Evolutionary conservation across 2,329 filamentous ascomycete genomes (phyloP).

Genomic region (Teratosphaeria viscida): DNA sequence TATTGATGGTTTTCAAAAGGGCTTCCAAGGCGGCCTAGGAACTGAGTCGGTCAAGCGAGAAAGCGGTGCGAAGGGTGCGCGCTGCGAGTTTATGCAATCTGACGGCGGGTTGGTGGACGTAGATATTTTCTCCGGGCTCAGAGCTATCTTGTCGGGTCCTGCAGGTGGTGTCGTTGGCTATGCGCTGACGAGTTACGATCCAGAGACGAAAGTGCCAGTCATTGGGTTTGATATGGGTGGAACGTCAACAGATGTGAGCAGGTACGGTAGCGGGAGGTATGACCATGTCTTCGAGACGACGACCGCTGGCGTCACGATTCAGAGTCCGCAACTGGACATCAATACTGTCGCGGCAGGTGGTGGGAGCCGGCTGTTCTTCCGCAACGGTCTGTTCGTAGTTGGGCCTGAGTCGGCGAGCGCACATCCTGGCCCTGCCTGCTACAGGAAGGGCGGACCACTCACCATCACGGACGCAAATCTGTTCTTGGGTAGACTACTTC

Average conservation of each 20-base stretch:
- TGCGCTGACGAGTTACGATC: slow-evolving; percentile 81
- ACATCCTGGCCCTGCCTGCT: slow-evolving; percentile 82
- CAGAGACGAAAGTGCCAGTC: slow-evolving; percentile 68
- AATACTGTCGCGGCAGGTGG: slow-evolving; percentile 91
- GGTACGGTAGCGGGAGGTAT: slow-evolving; percentile 68
- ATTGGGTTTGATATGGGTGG: slow-evolving; percentile 97
- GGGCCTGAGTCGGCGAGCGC: slow-evolving; percentile 83
- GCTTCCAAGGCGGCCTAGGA: slow-evolving; percentile 72
- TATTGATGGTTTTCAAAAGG: slow-evolving; percentile 63
- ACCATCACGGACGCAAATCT: slow-evolving; percentile 93
- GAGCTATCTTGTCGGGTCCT: slow-evolving; percentile 78
- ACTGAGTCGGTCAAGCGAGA: slow-evolving; percentile 61
- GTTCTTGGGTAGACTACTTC: slow-evolving; percentile 70
- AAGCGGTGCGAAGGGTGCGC: slow-evolving; percentile 54
- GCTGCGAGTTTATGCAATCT: slow-evolving; percentile 94
- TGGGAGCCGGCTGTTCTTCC: slow-evolving; percentile 74
- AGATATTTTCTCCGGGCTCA: slow-evolving; percentile 70
- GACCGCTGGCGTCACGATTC: slow-evolving; percentile 86
- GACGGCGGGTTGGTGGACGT: slow-evolving; percentile 65
- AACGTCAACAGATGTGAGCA: slow-evolving; percentile 81
- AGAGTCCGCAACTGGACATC: slow-evolving; percentile 85
- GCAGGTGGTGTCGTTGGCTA: slow-evolving; percentile 93
- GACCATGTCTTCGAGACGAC: slow-evolving; percentile 93
- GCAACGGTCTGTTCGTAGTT: slow-evolving; percentile 80
- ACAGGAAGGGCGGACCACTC: slow-evolving; percentile 76